A percentile compares a stretch with the other conserved stretches of the same genome.
phyloP scores from a whole-genome alignment of 768 basidiomycete genomes.

The Tricholoma sp. region DNA sequence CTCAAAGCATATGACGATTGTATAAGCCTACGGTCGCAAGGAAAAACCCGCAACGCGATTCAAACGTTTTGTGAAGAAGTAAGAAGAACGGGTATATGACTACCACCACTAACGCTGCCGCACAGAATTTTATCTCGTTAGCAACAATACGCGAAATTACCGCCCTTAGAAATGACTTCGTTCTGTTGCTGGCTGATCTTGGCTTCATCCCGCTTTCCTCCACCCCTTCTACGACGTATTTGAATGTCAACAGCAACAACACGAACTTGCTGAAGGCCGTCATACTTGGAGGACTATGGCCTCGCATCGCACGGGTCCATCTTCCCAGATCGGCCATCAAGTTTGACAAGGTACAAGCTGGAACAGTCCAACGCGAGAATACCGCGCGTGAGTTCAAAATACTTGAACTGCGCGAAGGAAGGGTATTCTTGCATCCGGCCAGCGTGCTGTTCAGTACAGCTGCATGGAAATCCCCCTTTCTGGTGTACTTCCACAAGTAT shows the following conservation, averaged over 20 bases:
- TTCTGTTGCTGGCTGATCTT: slow-evolving; percentile 60
- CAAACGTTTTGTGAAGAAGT: slow-evolving; percentile 71
- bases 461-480: slow-evolving; percentile 71
- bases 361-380: slow-evolving; percentile 81
- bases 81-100: neutral
- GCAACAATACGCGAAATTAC: slow-evolving; percentile 74
- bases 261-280: slow-evolving; percentile 79
- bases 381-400: slow-evolving; percentile 81
- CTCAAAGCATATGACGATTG: slow-evolving; percentile 70
- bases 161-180: slow-evolving; percentile 72
- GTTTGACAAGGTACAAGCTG: slow-evolving; percentile 82
- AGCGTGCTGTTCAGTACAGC: slow-evolving; percentile 73
- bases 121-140: slow-evolving; percentile 77
- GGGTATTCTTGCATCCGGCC: slow-evolving; percentile 80
- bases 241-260: slow-evolving; percentile 64
- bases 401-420: slow-evolving; percentile 58
- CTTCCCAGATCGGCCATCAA: slow-evolving; percentile 70
- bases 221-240: slow-evolving; percentile 37
- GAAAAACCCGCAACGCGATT: slow-evolving; percentile 40
- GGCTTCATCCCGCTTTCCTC: slow-evolving; percentile 58
- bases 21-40: slow-evolving; percentile 42
- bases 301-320: slow-evolving; percentile 70
- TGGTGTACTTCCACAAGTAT: slow-evolving; percentile 81
- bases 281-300: slow-evolving; percentile 84
- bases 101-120: slow-evolving; percentile 1